Base-by-base conservation (phyloP, 2,329 filamentous ascomycete genomes). In the Colletotrichum aenigma region DNA sequence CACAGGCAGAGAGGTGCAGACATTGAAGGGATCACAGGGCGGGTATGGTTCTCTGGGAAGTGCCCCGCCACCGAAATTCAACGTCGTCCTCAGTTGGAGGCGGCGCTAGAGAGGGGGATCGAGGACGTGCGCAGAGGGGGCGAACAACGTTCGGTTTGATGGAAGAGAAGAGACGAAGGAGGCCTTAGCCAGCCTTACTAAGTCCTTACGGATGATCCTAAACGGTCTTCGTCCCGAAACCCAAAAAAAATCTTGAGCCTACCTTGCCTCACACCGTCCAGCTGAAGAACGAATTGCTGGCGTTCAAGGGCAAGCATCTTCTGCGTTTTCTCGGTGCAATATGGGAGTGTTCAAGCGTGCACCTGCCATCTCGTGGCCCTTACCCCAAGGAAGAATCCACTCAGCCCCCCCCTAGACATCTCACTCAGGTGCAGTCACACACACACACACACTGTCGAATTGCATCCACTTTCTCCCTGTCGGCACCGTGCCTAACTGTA, bases 401-500 rank as follows among this genome's bases (percentile, higher is more conserved):
- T 38, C 36, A 43, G 8, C 28, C 34, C 58, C 36, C 48, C 52
- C 34, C 61, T 71, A 55, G 4, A 26, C 34, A 48, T 52, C 61
- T 43, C 56, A 34, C 55, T 38, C 16, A 43, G 16, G 16, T 9
- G 36, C 36, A 48, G 9, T 48, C 38, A 48, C 38, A 36, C 34
- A 36, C 30, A 38, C 36, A n/a, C 43, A 48, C 43, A 26, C 52
- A 66, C 36, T 52, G 58, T 30, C 28, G 66, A 71, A 60, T 36
- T 71, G 70, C 28, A 43, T 43, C 36, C 70, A 36, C 56, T 10
- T 52, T 55, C 28, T 65, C 73, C 64, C 70, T 67, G 70, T 75
- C 73, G 70, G 73, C 73, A 73, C 56, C 34, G 32, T 68, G 73
- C 58, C 70, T 67, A 36, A 43, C 55, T 52, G 69, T 43, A 66